Conservation (phyloP, 495 filamentous ascomycete species). For the Neurospora pannonica region DNA sequence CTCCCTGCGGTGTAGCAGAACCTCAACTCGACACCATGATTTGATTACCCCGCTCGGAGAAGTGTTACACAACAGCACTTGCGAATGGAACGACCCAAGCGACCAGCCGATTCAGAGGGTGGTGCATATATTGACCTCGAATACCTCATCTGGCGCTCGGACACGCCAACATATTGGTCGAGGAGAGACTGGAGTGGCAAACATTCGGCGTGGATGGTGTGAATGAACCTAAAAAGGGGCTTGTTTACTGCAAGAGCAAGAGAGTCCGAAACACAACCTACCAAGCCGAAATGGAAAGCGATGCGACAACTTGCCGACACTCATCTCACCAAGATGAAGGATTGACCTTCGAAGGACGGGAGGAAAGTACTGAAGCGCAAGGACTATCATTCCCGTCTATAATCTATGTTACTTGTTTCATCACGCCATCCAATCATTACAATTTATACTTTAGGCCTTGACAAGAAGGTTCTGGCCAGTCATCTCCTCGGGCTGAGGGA, state of each 20-base stretch:
- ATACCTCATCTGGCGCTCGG: neutral
- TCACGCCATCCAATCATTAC: neutral
- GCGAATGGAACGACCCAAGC: neutral
- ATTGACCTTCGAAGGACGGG: neutral
- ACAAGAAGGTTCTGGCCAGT: conserved; percentile 73
- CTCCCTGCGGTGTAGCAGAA: neutral
- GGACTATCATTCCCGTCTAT: conserved; percentile 5
- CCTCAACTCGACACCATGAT: neutral
- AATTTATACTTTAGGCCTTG: conserved; percentile 42
- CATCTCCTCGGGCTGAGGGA: conserved; percentile 88
- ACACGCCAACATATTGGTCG: neutral
- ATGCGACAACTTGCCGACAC: neutral
- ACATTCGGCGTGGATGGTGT: neutral
- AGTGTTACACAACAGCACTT: neutral
- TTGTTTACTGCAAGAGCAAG: neutral
- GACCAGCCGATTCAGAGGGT: neutral
- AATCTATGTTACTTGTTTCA: conserved; percentile 6
- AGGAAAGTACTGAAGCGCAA: neutral
- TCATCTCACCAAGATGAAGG: neutral
- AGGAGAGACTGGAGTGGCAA: neutral
- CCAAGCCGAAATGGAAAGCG: neutral
- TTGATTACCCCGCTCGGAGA: neutral
- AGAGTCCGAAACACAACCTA: neutral
- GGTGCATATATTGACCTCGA: neutral
- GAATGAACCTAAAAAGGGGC: neutral